Percentiles rank a stretch among this genome's conserved stretches.
phyloP scores from a whole-genome alignment of 345 rosid species.

The Eucalyptus curtisii region DNA sequence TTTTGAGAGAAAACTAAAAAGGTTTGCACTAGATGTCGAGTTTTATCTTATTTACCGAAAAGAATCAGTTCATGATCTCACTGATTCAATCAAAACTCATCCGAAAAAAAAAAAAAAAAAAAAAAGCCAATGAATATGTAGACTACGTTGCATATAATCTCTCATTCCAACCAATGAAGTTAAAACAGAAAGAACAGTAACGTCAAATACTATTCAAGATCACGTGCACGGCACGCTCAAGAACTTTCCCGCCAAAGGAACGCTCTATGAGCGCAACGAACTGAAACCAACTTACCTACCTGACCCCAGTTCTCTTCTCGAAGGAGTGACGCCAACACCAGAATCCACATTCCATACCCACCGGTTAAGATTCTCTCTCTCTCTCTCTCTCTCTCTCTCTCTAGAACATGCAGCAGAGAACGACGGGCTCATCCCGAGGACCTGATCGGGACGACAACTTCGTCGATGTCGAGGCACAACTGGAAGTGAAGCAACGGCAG shows the following conservation, averaged over 20 bases:
- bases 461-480: background rate
- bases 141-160: background rate
- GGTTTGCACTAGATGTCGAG: background rate
- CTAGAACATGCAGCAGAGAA: background rate
- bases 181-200: background rate
- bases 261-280: background rate
- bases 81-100: background rate
- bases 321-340: background rate
- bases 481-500: background rate
- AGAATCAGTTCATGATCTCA: background rate
- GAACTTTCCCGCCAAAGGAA: conserved; percentile 6
- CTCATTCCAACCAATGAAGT: background rate
- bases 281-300: background rate
- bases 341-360: background rate
- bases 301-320: background rate
- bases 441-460: background rate
- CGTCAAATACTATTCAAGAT: background rate
- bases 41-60: background rate
- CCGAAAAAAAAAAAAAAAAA: too few relatives aligned
- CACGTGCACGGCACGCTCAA: background rate
- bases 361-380: background rate
- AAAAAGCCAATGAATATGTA: background rate
- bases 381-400: background rate
- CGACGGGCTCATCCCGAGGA: background rate
- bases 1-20: background rate